Base-by-base conservation (phyloP, 371 early-diverging fungal species). In the Rhizopus sp. region DNA sequence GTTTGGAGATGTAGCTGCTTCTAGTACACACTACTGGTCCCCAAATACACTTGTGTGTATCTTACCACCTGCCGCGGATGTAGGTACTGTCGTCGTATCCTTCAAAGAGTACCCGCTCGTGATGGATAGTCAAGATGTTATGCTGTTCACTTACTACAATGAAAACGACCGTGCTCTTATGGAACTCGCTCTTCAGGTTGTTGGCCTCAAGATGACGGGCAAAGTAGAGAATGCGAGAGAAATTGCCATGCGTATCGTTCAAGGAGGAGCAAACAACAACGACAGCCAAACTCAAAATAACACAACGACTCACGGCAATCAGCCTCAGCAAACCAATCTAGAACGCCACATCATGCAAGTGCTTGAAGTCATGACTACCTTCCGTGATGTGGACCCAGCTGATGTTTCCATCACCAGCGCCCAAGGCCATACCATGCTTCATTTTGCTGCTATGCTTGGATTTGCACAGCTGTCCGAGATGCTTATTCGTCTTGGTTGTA, bases 171-270 rank as follows among this genome's bases (percentile, higher is more conserved):
- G 88, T 38, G 90, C 90, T 30, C 63, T 94, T 44, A 83, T 92
- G 67, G 92, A 90, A 54, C 73, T 94, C 34, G 91, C 92, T 2
- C 60, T 94, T 55, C 92, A 93, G 52, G 90, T 93, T 0, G 81
- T 92, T 5, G 92, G 92, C 3, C 69, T 94, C 60, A 81, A 89
- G 66, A 89, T 88, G 86, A 88, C 85, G 4, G 89, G 89, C 8
- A 83, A 83, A 62, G 72, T 88, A 30, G 88, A 87, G 48, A 83
- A 84, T 53, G 84, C 88, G 2, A 74, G 85, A 29, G 80, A 82
- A 23, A 82, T 85, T 48, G 92, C 89, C 23, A 85, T 88, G 85
- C 66, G 81, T 32, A 86, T 90, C 60, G 86, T 90, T 61, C 85
- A 81, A 63, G 84, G 85, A 16, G 82, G 83, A 0, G 64, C 57